phyloP scores from a whole-genome alignment of 2,329 filamentous ascomycete genomes.

The Penicillium sp. region DNA sequence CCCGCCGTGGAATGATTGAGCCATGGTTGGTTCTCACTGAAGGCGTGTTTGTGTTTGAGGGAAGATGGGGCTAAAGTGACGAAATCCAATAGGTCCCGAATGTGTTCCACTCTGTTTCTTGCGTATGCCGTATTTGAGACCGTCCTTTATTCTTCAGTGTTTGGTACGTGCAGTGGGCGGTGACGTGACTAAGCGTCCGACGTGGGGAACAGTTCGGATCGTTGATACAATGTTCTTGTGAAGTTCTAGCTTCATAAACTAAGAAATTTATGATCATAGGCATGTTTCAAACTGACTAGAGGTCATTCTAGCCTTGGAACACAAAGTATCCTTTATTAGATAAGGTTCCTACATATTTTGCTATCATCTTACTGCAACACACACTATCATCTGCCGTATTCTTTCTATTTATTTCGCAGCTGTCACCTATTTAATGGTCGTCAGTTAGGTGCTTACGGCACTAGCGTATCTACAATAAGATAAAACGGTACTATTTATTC shows the following conservation, averaged over 20 bases:
- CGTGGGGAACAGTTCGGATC: neutral
- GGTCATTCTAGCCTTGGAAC: too few relatives aligned
- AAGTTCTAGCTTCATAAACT: neutral
- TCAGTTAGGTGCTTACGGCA: too few relatives aligned
- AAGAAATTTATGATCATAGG: neutral
- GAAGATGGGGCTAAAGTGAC: neutral
- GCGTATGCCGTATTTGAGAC: neutral
- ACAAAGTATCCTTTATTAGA: too few relatives aligned
- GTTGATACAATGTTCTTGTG: too few relatives aligned
- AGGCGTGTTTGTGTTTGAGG: neutral
- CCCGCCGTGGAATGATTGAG: constrained; percentile 39
- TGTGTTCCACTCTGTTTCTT: neutral
- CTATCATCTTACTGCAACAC: too few relatives aligned
- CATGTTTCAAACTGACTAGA: too few relatives aligned
- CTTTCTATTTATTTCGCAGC: too few relatives aligned
- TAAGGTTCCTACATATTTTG: too few relatives aligned
- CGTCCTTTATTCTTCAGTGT: neutral
- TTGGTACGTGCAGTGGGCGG: neutral
- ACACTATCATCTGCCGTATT: too few relatives aligned
- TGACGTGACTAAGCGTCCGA: neutral
- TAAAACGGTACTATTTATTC: too few relatives aligned
- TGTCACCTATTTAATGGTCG: too few relatives aligned
- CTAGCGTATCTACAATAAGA: too few relatives aligned
- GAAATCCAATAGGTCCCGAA: neutral
- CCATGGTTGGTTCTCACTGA: constrained; percentile 24